Base-by-base conservation (phyloP, 176 grass and related monocot species). In the Saccharum spontaneum region DNA sequence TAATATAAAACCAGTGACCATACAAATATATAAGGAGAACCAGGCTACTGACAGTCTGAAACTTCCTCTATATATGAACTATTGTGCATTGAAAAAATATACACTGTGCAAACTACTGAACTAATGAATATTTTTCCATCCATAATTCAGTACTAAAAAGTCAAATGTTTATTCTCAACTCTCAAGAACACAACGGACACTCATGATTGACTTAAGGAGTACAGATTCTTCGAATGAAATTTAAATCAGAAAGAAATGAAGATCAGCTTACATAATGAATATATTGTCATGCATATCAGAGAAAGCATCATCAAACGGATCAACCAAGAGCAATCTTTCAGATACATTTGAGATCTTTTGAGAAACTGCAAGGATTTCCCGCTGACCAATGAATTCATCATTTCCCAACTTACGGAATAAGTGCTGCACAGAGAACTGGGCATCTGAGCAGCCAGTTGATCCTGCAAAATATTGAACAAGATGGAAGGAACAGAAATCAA, bases 271-370 rank as follows among this genome's bases (percentile, higher is more conserved):
- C 93, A 95, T 89, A 54, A 98, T 83, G 75, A 95, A 98, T 86
- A 98, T 92, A 87, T 86, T 90, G 83, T 20, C 89, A 89, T 98
- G 87, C 81, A 92, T 79, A 82, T 79, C 89, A 85, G 93, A 89
- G 74, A 93, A 98, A 68, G 69, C 84, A 77, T 93, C 91, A 90
- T 95, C 87, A 92, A 98, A 98, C 2, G 93, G 93, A 49, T 98
- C 93, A 39, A 86, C n/a, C 54, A 98, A 77, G 87, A 94, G 87
- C 71, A 98, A 86, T 71, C 77, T 90, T 89, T 98, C 96, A 13
- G 91, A 90, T 82, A 83, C 57, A 84, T 75, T 86, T 60, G 93
- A 90, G 81, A 93, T 92, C 73, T 94, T 95, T 83, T 98, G 93
- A 85, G 87, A 94, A 86, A 98, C 69, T 75, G 83, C 70, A 74